Evolutionary conservation across 768 basidiomycete species (phyloP), one percentile per base, ranked within the genome.

Genomic region (Pilatotrama ljubarskyi): DNA sequence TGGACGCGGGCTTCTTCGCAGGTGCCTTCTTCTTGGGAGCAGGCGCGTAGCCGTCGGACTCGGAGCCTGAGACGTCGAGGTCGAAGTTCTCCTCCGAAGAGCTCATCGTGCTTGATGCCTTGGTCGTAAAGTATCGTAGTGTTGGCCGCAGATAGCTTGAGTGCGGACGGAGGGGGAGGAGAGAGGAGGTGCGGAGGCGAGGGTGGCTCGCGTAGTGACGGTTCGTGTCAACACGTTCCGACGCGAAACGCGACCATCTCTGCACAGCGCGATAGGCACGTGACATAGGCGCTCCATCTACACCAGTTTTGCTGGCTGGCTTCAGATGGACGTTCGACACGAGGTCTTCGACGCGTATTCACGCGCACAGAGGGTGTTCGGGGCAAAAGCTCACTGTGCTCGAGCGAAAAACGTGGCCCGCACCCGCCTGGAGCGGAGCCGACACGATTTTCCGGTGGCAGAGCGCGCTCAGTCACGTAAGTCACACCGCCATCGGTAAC

Each of bases 51-150:
- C 79, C 84, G 0, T 91, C 90, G 15, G 86, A 89, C 52, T 88
- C 90, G 6, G 75, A 77, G 25, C 81, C 82, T 3, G 69, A 70
- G 64, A 81, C 72, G 61, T 84, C 80, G 49, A 88, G 65, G 63
- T 85, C 83, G 51, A 86, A 91, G 64, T 80, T 83, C 73, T 92
- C 90, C 69, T 87, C 88, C 11, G 88, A 88, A 55, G 87, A 88
- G 73, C 85, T 88, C 90, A 91, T 91, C 46, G 47, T 62, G 24
- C 24, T 42, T 20, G 42, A 35, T 5, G 29, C 10, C 29, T 32
- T 32, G 38, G 58, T 38, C 49, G 38, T 37, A 17, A 41, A 38
- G 42, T 9, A 22, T 49, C 32, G 48, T 20, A 10, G 14, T 5
- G 1, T 2, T 22, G 5, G 20, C 26, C 25, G 42, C 26, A 13